These are phyloP conservation scores for Fusarium tricinctum DNA, from an alignment of 2,329 filamentous ascomycete genomes.

Conservation along the genomic window DNA sequence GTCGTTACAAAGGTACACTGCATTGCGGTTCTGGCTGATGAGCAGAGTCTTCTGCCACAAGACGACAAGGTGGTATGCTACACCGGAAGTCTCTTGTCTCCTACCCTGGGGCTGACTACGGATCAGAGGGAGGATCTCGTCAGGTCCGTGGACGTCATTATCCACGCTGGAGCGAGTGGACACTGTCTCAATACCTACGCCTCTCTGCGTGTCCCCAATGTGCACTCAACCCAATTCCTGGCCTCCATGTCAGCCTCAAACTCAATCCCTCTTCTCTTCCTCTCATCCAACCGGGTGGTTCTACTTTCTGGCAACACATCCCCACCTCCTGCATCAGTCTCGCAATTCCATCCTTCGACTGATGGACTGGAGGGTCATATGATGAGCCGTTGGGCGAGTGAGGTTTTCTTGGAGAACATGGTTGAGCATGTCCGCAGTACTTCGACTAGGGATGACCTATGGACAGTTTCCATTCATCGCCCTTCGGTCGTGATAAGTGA, in stretches of 20 bases:
- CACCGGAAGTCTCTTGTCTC: slow-evolving; percentile 1
- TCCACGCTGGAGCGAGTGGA: background rate
- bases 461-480: background rate
- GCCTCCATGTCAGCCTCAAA: background rate
- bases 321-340: background rate
- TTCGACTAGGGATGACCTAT: background rate
- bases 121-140: background rate
- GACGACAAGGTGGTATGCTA: background rate
- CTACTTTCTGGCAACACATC: background rate
- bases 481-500: background rate
- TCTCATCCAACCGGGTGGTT: background rate
- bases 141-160: background rate
- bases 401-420: background rate
- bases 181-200: slow-evolving; percentile 5
- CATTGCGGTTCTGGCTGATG: background rate
- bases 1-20: background rate
- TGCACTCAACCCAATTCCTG: background rate
- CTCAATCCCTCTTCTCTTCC: background rate
- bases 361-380: background rate
- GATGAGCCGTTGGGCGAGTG: slow-evolving; percentile 6
- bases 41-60: background rate
- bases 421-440: background rate
- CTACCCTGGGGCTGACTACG: background rate
- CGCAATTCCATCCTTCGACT: background rate
- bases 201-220: background rate